Base-by-base conservation (phyloP, 805 yeast species). In the Nakazawaea ambrosiae region DNA sequence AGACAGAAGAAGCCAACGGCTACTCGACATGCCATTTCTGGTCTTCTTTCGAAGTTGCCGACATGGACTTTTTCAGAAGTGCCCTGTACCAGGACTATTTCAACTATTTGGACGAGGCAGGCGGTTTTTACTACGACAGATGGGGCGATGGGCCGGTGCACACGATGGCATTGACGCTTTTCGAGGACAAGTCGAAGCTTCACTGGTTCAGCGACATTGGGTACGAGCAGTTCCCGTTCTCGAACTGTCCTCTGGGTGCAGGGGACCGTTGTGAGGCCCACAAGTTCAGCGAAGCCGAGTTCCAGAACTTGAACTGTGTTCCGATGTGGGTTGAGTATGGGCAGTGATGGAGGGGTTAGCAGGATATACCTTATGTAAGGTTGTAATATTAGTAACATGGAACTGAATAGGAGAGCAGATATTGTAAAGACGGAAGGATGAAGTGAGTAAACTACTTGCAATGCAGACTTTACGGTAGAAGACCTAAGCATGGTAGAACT, bases 11-110 rank as follows among this genome's bases (percentile, higher is more conserved):
- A 2, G 63, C 73, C 1, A 51, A 61, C 15, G 74, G 74, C 12
- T 88, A 83, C 62, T 87, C 88, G 54, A 71, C 79, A 41, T 87
- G 96, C 56, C 95, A 87, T 58, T 83, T 84, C 68, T 84, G 94
- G 89, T 74, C 89, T 30, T 81, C 79, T 61, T 84, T 88, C 54
- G 96, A 87, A 58, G 73, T 87, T 46, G 96, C 81, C 10, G 70
- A 71, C 41, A 68, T 88, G 60, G 70, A 76, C 37, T 76, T 87
- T 52, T 87, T 85, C 77, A 65, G 89, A 51, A 63, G 77, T 19
- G 74, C 79, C 36, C 81, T 80, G 12, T 87, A 87, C 58, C 57
- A 65, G 23, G 72, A 68, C 33, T 84, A 77, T 57, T 82, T 85
- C 46, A 77, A 79, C 20, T 63, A 71, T 50, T 67, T 85, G 44